Evolutionary conservation across 352 stramenopile genomes (phyloP).

Genomic region (Phytopythium aichiense): DNA sequence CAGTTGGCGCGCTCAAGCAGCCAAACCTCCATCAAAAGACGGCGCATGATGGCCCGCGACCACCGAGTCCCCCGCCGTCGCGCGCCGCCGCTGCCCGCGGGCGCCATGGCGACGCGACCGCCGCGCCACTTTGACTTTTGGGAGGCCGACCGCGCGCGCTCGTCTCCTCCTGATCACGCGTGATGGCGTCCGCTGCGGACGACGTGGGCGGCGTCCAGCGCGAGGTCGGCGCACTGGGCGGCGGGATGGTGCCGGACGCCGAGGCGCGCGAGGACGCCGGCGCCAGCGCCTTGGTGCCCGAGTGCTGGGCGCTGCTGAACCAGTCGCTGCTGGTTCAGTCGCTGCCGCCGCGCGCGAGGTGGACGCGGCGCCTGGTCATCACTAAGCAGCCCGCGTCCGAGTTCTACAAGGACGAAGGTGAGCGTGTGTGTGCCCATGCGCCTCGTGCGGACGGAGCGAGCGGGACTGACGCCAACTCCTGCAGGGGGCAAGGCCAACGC

Average conservation of each 20-base stretch:
- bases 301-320: constrained; percentile 3
- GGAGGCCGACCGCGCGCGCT: neutral
- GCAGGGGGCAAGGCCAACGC: constrained; percentile 75
- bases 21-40: constrained; percentile 1
- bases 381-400: constrained; percentile 81
- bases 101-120: neutral
- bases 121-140: constrained; percentile 4
- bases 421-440: no score
- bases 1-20: neutral
- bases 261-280: neutral
- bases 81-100: neutral
- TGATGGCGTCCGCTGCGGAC: neutral
- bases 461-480: no score
- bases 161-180: no score
- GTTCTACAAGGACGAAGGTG: constrained; percentile 88
- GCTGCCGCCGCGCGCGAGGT: constrained; percentile 36
- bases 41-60: constrained; percentile 1
- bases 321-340: neutral
- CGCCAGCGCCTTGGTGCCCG: neutral
- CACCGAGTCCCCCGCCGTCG: constrained; percentile 1
- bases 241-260: neutral
- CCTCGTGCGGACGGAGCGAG: no score
- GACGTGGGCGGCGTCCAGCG: neutral
- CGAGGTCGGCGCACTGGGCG: neutral
- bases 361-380: constrained; percentile 75